A percentile compares a stretch with the other conserved stretches of the same genome.
Conservation (phyloP, 1,139 yeast genomes). For the Eremothecium gossypii region DNA sequence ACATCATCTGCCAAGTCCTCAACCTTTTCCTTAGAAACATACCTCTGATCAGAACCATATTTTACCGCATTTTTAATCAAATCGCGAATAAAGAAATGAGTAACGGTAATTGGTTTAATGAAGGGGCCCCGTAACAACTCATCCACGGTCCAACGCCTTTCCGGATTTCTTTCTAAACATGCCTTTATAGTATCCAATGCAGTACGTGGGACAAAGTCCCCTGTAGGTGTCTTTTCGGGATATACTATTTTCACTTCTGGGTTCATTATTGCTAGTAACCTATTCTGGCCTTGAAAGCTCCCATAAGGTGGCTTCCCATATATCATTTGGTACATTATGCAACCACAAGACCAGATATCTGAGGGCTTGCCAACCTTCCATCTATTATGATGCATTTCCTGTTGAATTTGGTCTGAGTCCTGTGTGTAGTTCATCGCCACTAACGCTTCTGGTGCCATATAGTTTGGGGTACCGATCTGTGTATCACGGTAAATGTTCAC, state of each 20-base stretch:
- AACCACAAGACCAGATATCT: conserved; percentile 97
- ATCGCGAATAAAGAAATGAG: conserved; percentile 57
- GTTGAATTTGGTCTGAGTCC: conserved; percentile 22
- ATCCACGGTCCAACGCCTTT: conserved; percentile 54
- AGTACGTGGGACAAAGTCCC: conserved; percentile 55
- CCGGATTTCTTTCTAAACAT: conserved; percentile 69
- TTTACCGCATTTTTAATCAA: conserved; percentile 68
- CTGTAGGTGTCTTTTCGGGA: conserved; percentile 55
- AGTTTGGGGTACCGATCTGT: conserved; percentile 92
- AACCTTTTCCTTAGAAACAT: conserved; percentile 35
- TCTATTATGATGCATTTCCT: conserved; percentile 32
- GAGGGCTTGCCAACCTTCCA: conserved; percentile 95
- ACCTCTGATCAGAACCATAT: conserved; percentile 45
- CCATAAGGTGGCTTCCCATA: conserved; percentile 93
- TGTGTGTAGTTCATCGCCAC: conserved; percentile 43
- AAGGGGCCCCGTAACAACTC: conserved; percentile 53
- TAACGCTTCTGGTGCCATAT: conserved; percentile 96
- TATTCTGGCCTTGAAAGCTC: conserved; percentile 63
- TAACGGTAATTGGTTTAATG: conserved; percentile 65
- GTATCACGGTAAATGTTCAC: conserved; percentile 82
- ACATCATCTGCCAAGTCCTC: conserved; percentile 44
- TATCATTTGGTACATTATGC: conserved; percentile 90
- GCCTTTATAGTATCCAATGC: conserved; percentile 64
- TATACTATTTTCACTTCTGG: conserved; percentile 72
- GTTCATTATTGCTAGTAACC: conserved; percentile 78